Evolutionary conservation across 805 yeast species (phyloP).

Genomic region (Saturnispora gosingensis): DNA sequence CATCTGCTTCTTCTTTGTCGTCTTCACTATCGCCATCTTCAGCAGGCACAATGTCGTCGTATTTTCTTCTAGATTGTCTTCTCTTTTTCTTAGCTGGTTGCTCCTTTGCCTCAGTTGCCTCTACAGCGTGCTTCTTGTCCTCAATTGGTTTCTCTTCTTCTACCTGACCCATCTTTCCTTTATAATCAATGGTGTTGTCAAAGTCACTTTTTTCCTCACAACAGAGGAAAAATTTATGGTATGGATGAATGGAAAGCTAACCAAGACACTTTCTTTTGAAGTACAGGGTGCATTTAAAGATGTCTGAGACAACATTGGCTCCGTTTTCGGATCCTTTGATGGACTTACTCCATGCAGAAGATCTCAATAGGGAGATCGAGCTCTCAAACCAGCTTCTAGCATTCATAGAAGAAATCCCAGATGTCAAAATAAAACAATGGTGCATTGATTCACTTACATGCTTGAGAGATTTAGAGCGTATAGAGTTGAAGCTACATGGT

Average conservation of each 20-base stretch:
- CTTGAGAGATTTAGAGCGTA: constrained; percentile 40
- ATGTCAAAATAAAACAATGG: constrained; percentile 35
- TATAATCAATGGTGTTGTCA: not conserved
- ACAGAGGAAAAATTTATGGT: not conserved
- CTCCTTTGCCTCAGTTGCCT: not conserved
- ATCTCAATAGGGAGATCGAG: constrained; percentile 33
- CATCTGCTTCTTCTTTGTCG: constrained; percentile 32
- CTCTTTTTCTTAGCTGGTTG: constrained; percentile 11
- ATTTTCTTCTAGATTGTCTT: constrained; percentile 18
- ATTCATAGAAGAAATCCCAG: constrained; percentile 37
- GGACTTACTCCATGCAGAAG: constrained; percentile 38
- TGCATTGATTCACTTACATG: constrained; percentile 40
- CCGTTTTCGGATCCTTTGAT: constrained; percentile 41
- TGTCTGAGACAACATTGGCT: constrained; percentile 9
- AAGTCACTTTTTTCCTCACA: not conserved
- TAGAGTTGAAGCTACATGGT: constrained; percentile 37
- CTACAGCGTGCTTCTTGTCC: not conserved
- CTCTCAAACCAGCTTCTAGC: constrained; percentile 32
- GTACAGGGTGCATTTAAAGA: not conserved
- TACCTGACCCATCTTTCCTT: not conserved
- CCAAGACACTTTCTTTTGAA: not conserved
- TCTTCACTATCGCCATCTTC: constrained; percentile 20
- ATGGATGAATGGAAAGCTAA: not conserved
- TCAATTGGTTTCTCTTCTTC: not conserved
- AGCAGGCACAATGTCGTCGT: constrained; percentile 16